Evolutionary conservation across 202 grass and related monocot species (phyloP).

Genomic region (Thinopyrum obtusiflorum): DNA sequence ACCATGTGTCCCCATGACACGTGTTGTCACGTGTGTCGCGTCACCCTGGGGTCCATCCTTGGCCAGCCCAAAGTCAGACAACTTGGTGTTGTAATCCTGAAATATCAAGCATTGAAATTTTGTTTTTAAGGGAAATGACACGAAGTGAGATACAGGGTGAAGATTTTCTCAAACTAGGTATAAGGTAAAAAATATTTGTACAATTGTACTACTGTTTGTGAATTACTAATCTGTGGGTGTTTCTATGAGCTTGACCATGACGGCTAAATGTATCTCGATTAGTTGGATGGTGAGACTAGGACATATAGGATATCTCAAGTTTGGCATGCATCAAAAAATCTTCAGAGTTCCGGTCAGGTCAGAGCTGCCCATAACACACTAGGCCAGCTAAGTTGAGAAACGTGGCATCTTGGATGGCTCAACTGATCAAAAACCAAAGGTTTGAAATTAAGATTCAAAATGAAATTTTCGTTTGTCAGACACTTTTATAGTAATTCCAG

Average conservation of each 20-base stretch:
- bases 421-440: conserved; percentile 18
- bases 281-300: conserved; percentile 9
- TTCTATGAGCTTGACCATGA: conserved; percentile 2
- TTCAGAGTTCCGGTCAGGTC: background rate
- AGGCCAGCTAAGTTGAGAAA: conserved; percentile 17
- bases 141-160: too few species aligned
- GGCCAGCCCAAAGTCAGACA: too few species aligned
- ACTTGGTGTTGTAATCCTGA: too few species aligned
- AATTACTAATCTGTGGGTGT: background rate
- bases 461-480: background rate
- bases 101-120: too few species aligned
- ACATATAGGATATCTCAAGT: conserved; percentile 7
- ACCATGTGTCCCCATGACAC: too few species aligned
- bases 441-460: background rate
- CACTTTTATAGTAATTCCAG: background rate
- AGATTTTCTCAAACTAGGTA: too few species aligned
- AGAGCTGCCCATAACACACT: background rate
- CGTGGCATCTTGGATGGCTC: background rate
- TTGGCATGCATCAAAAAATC: conserved; percentile 25
- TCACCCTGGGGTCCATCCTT: too few species aligned
- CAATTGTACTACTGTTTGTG: background rate
- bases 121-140: too few species aligned
- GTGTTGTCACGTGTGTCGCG: too few species aligned
- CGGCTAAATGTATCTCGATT: conserved; percentile 20
- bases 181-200: too few species aligned